Percentiles rank a stretch among this genome's conserved stretches.
Conservation (phyloP, 2,329 filamentous ascomycete genomes). For the Xylaria sp. region DNA sequence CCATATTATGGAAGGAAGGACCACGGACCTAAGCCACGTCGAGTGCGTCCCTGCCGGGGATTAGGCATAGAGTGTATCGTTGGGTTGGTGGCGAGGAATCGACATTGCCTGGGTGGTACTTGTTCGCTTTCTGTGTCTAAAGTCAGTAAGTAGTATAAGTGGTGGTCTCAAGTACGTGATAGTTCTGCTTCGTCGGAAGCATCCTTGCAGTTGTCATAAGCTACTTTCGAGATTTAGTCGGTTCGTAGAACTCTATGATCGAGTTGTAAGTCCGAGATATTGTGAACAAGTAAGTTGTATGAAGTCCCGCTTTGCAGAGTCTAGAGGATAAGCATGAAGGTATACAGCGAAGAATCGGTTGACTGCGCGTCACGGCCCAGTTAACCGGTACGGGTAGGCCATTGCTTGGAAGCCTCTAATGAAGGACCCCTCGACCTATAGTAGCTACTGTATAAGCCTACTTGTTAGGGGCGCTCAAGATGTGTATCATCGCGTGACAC, state of each 20-base stretch:
- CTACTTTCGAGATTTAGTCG: not conserved
- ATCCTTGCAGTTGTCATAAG: not conserved
- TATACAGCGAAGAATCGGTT: not conserved
- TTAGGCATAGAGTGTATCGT: not conserved
- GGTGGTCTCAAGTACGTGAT: no score
- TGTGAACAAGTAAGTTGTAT: not conserved
- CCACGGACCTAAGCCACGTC: constrained; percentile 12
- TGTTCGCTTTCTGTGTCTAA: not conserved
- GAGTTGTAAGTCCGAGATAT: not conserved
- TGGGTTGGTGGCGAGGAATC: not conserved
- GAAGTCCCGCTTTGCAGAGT: not conserved
- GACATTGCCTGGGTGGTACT: not conserved
- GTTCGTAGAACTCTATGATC: not conserved
- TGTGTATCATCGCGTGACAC: not conserved
- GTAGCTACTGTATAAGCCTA: not conserved
- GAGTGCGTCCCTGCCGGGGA: not conserved
- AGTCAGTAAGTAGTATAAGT: not conserved
- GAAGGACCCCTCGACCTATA: not conserved
- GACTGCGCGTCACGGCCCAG: no score
- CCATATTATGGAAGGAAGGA: not conserved
- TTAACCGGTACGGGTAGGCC: not conserved
- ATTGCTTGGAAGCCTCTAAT: not conserved
- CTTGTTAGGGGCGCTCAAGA: not conserved
- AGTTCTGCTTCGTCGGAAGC: not conserved
- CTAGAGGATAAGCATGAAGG: constrained; percentile 12